phyloP scores from a whole-genome alignment of 371 early-diverging fungal species.

The Mortierella sp. region DNA sequence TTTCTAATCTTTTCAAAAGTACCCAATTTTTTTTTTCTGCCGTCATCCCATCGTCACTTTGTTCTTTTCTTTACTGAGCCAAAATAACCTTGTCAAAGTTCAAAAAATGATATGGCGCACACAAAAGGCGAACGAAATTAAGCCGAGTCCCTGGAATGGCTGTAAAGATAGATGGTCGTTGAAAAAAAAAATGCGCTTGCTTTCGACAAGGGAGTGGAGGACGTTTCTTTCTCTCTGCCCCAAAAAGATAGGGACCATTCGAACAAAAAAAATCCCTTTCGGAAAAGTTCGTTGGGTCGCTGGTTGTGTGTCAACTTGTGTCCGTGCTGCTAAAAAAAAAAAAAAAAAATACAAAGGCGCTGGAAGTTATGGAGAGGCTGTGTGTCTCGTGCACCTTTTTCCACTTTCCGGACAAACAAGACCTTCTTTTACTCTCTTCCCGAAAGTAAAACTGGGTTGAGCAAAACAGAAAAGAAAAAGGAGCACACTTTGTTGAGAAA shows the following conservation, averaged over 20 bases:
- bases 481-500: background rate
- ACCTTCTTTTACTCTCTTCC: background rate
- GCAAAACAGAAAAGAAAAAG: background rate
- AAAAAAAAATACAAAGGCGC: background rate
- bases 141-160: too few relatives aligned
- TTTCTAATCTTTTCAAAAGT: background rate
- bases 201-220: background rate
- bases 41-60: conserved; percentile 1
- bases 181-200: too few relatives aligned
- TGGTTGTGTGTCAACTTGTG: too few relatives aligned
- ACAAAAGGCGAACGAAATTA: background rate
- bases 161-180: too few relatives aligned
- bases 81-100: background rate
- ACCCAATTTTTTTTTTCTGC: background rate
- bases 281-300: background rate
- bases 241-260: background rate
- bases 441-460: background rate
- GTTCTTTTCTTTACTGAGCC: background rate
- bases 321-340: background rate
- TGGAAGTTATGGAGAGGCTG: background rate
- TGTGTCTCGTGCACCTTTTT: conserved; percentile 2
- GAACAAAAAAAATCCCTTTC: background rate
- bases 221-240: background rate
- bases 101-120: background rate
- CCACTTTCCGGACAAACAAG: background rate